These are phyloP conservation scores for Fusarium pseudocircinatum DNA, from an alignment of 2,329 filamentous ascomycete species.

Conservation along the genomic window DNA sequence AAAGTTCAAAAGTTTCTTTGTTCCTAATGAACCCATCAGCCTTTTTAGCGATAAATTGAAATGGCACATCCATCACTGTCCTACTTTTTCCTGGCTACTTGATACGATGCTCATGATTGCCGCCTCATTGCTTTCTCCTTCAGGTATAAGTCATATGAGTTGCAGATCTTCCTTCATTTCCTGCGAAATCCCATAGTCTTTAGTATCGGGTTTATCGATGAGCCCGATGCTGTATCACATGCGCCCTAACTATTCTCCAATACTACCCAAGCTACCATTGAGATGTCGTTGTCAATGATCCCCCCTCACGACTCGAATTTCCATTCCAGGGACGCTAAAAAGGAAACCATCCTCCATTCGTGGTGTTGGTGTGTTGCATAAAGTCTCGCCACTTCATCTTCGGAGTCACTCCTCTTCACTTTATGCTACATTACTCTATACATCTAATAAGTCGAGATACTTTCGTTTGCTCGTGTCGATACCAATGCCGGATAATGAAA, in stretches of 20 bases:
- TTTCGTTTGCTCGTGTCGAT: not conserved
- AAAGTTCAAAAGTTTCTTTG: not conserved
- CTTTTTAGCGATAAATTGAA: not conserved
- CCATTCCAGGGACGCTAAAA: constrained; percentile 10
- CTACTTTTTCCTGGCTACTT: not conserved
- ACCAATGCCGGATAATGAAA: not conserved
- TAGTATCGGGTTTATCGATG: not conserved
- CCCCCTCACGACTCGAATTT: constrained; percentile 3
- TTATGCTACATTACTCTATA: not conserved
- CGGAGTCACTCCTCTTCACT: not conserved
- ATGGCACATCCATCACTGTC: not conserved
- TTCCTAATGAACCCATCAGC: not conserved
- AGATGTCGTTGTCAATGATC: constrained; percentile 30
- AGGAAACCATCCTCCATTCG: not conserved
- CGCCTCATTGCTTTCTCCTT: not conserved
- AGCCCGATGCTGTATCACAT: not conserved
- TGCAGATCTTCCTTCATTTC: not conserved
- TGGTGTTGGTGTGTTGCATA: not conserved
- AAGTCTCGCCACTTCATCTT: constrained; percentile 1
- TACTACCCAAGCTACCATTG: not conserved
- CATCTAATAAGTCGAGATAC: not conserved
- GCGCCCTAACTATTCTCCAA: not conserved
- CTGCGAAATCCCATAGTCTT: not conserved
- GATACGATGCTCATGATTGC: not conserved
- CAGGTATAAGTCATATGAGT: not conserved